A percentile compares a stretch with the other conserved stretches of the same genome.
Conservation (phyloP, 192 early-diverging fungal species). For the Coemansia sp. region DNA sequence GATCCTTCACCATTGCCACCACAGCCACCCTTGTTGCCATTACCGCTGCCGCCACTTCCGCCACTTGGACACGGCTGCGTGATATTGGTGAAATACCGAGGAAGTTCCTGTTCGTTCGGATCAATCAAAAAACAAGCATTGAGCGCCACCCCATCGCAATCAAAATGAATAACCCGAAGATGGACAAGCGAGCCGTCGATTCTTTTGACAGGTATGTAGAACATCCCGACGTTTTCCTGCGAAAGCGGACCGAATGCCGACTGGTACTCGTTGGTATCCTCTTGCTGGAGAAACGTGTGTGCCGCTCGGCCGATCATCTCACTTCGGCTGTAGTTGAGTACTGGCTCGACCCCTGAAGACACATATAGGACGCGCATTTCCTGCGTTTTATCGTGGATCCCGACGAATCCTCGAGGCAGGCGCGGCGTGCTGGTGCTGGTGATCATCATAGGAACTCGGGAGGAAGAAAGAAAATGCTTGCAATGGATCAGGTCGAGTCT, state of each 20-base stretch:
- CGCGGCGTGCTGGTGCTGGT: neutral
- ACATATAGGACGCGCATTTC: slow-evolving; percentile 37
- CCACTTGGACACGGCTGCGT: too few species aligned
- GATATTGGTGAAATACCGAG: too few species aligned
- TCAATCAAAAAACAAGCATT: slow-evolving; percentile 13
- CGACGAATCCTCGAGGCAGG: slow-evolving; percentile 25
- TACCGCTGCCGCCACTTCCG: too few species aligned
- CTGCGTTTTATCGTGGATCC: slow-evolving; percentile 37
- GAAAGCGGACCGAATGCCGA: neutral
- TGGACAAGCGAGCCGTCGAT: neutral
- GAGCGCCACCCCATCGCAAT: slow-evolving; percentile 23
- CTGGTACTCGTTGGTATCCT: slow-evolving; percentile 12
- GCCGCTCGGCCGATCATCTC: slow-evolving; percentile 11
- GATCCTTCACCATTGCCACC: too few species aligned
- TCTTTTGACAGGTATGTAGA: neutral
- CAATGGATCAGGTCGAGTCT: neutral
- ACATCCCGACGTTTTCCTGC: slow-evolving; percentile 8
- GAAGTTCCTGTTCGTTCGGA: neutral
- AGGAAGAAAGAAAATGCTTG: neutral
- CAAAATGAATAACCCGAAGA: slow-evolving; percentile 22
- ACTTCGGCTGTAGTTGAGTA: slow-evolving; percentile 11
- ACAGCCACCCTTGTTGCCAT: too few species aligned
- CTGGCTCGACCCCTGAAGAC: slow-evolving; percentile 17
- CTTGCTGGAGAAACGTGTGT: slow-evolving; percentile 8
- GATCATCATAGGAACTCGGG: neutral